Conservation (phyloP, 2,329 filamentous ascomycete genomes). For the Dendrostoma leiphaemia region DNA sequence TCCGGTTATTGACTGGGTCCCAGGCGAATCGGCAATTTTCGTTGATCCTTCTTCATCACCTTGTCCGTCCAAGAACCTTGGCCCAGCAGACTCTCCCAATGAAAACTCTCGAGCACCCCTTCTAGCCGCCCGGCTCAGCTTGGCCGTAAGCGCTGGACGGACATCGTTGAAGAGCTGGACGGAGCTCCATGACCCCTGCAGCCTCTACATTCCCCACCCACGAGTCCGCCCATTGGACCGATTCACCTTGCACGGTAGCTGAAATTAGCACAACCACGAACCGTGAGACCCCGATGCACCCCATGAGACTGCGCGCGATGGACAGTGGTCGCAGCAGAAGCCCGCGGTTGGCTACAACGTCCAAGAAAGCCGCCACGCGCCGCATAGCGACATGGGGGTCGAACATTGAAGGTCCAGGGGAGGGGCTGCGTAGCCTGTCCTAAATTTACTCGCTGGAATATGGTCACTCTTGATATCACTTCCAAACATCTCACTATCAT, state of each 20-base stretch:
- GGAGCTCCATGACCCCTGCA: no score
- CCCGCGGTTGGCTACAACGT: conserved; percentile 10
- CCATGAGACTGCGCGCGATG: neutral
- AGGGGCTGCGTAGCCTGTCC: conserved; percentile 2
- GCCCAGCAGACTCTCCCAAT: neutral
- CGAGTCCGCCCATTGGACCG: conserved; percentile 13
- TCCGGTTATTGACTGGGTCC: no score
- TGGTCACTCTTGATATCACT: no score
- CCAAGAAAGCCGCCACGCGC: neutral
- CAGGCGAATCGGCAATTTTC: no score
- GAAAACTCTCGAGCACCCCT: neutral
- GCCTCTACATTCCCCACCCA: neutral
- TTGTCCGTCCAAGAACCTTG: neutral
- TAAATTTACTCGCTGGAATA: no score
- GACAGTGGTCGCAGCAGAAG: conserved; percentile 1
- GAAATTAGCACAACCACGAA: conserved; percentile 3
- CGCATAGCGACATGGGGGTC: neutral
- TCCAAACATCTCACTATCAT: neutral
- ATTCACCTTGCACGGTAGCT: neutral
- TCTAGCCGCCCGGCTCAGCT: conserved; percentile 9
- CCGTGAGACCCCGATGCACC: neutral
- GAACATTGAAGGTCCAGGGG: no score
- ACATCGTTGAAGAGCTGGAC: neutral
- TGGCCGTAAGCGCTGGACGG: conserved; percentile 7
- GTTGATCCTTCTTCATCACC: no score